phyloP scores from a whole-genome alignment of 306 rosid genomes.

The Prunus davidiana region DNA sequence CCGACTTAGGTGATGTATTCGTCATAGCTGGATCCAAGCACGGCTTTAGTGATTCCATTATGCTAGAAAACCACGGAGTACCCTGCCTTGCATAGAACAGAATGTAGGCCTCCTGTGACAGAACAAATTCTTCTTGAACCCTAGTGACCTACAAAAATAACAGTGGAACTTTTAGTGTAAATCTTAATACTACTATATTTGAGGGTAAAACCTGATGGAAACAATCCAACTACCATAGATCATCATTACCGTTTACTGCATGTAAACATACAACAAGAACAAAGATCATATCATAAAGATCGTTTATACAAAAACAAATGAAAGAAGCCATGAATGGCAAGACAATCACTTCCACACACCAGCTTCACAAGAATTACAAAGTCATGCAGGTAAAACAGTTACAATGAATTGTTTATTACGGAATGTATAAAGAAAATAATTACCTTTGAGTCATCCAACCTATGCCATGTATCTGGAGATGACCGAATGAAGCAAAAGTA shows the following conservation, averaged over 20 bases:
- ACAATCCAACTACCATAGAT: neutral
- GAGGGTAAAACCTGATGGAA: neutral
- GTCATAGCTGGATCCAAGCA: constrained; percentile 18
- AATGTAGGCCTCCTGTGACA: constrained; percentile 80
- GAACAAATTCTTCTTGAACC: constrained; percentile 50
- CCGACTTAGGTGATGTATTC: constrained; percentile 65
- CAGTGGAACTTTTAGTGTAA: neutral
- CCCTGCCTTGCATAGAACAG: constrained; percentile 72
- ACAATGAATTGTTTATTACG: neutral
- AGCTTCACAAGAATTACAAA: neutral
- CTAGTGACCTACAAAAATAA: constrained; percentile 54
- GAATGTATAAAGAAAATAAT: neutral
- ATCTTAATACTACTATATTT: neutral
- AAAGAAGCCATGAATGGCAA: neutral
- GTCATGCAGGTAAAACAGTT: neutral
- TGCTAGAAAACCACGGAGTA: constrained; percentile 69
- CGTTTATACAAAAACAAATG: neutral
- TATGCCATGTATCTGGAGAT: constrained; percentile 71
- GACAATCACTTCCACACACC: neutral
- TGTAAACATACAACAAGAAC: neutral
- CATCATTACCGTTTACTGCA: neutral
- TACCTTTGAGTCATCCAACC: constrained; percentile 83
- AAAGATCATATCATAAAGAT: neutral
- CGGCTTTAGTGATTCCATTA: constrained; percentile 28
- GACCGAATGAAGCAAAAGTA: constrained; percentile 80